A percentile compares a stretch with the other conserved stretches of the same genome.
Conservation (phyloP, 306 rosid species). For the Albizia julibrissin region DNA sequence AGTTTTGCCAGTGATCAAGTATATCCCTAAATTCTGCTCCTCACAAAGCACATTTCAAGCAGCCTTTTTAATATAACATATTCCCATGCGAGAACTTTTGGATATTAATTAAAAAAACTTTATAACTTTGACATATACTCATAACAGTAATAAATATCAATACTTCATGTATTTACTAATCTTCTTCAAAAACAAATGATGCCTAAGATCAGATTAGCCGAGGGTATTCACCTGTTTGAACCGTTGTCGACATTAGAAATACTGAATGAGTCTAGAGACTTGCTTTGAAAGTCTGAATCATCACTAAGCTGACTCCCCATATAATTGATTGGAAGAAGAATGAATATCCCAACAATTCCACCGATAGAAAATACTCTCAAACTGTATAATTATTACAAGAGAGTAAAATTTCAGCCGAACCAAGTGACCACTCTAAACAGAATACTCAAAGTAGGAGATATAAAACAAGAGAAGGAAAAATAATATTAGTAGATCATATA, state of each 20-base stretch:
- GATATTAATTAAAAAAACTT: conserved; percentile 13
- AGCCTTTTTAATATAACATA: not conserved
- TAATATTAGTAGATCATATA: not conserved
- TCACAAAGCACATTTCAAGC: not conserved
- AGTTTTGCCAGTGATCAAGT: conserved; percentile 5
- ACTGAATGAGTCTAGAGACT: conserved; percentile 81
- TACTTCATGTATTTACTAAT: conserved; percentile 9
- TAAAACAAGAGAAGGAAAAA: conserved; percentile 16
- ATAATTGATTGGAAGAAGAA: conserved; percentile 81
- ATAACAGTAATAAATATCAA: conserved; percentile 9
- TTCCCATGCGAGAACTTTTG: not conserved
- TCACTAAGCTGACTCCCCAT: conserved; percentile 62
- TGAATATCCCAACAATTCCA: conserved; percentile 58
- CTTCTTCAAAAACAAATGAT: conserved; percentile 22
- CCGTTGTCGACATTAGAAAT: conserved; percentile 77
- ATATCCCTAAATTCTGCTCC: conserved; percentile 19
- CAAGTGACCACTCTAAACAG: conserved; percentile 24
- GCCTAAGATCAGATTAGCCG: conserved; percentile 22
- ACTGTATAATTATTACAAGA: conserved; percentile 43
- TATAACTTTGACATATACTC: not conserved
- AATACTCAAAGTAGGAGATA: not conserved
- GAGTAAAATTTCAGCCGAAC: conserved; percentile 27
- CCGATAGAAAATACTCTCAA: conserved; percentile 65
- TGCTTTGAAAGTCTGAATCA: conserved; percentile 59
- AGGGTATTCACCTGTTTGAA: conserved; percentile 68